Evolutionary conservation across 1,284 basidiomycete genomes (phyloP).

Genomic region (Bondarzewia mesenterica): DNA sequence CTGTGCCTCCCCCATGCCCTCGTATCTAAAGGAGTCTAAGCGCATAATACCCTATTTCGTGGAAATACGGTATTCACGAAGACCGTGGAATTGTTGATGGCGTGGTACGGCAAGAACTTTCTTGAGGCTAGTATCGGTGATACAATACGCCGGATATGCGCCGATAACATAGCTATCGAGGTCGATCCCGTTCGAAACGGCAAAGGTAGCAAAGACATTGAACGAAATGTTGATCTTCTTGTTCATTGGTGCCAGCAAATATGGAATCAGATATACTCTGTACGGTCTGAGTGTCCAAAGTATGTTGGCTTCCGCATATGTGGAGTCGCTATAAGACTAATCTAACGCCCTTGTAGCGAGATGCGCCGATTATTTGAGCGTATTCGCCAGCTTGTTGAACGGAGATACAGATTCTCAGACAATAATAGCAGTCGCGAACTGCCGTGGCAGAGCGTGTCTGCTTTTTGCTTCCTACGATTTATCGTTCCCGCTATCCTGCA

Average conservation of each 20-base stretch:
- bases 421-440: conserved; percentile 40
- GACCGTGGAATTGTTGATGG: conserved; percentile 71
- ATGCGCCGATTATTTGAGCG: conserved; percentile 65
- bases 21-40: conserved; percentile 10
- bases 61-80: conserved; percentile 79
- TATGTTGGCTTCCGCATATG: conserved; percentile 28
- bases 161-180: conserved; percentile 69
- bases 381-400: conserved; percentile 64
- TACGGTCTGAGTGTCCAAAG: conserved; percentile 66
- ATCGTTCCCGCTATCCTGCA: conserved; percentile 75
- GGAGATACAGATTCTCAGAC: conserved; percentile 40
- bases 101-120: conserved; percentile 65
- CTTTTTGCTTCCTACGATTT: conserved; percentile 80
- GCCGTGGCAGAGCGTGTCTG: conserved; percentile 75
- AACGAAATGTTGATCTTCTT: conserved; percentile 62
- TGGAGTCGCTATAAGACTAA: conserved; percentile 9
- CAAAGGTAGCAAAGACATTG: conserved; percentile 50
- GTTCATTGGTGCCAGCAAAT: conserved; percentile 70
- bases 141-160: conserved; percentile 57
- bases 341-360: conserved; percentile 41
- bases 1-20: neutral
- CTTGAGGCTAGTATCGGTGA: conserved; percentile 70
- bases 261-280: conserved; percentile 73
- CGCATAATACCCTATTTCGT: conserved; percentile 43
- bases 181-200: conserved; percentile 63